A percentile compares a stretch with the other conserved stretches of the same genome.
These are phyloP conservation scores for Inga oerstediana DNA, from an alignment of 306 rosid species.

Conservation along the genomic window DNA sequence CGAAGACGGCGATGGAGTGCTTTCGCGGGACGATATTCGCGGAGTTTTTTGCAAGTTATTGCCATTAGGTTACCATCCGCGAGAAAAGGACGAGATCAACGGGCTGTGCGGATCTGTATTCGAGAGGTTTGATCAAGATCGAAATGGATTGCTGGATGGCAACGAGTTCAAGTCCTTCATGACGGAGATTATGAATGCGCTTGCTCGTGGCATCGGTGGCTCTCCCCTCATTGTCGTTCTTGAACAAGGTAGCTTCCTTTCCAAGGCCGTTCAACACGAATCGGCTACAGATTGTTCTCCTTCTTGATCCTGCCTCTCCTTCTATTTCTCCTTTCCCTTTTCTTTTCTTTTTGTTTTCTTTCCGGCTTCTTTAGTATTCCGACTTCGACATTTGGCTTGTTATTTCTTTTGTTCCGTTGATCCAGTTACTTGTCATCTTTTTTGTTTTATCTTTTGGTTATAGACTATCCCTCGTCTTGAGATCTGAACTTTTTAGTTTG, in stretches of 20 bases:
- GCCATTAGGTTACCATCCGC: conserved; percentile 46
- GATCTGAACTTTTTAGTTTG: not conserved
- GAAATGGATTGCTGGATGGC: conserved; percentile 44
- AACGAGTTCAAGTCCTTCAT: conserved; percentile 48
- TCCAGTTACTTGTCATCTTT: not conserved
- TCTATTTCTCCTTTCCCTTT: not conserved
- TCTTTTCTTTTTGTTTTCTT: not conserved
- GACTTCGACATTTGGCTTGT: not conserved
- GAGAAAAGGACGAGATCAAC: conserved; percentile 27
- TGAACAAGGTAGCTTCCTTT: conserved; percentile 55
- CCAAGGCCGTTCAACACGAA: conserved; percentile 63
- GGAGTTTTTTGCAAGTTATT: conserved; percentile 36
- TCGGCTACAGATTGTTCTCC: not conserved
- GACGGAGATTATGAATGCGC: conserved; percentile 60
- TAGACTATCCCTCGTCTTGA: not conserved
- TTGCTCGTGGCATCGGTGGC: conserved; percentile 64
- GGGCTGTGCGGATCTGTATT: conserved; percentile 34
- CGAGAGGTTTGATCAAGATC: conserved; percentile 53
- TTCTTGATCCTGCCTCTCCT: not conserved
- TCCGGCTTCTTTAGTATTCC: not conserved
- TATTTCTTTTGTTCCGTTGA: not conserved
- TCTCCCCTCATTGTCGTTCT: conserved; percentile 59
- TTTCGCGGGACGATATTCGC: conserved; percentile 49
- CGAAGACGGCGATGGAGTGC: conserved; percentile 43
- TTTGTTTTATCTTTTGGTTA: not conserved